phyloP scores from a whole-genome alignment of 768 basidiomycete species.

The Boletus subparvulus region DNA sequence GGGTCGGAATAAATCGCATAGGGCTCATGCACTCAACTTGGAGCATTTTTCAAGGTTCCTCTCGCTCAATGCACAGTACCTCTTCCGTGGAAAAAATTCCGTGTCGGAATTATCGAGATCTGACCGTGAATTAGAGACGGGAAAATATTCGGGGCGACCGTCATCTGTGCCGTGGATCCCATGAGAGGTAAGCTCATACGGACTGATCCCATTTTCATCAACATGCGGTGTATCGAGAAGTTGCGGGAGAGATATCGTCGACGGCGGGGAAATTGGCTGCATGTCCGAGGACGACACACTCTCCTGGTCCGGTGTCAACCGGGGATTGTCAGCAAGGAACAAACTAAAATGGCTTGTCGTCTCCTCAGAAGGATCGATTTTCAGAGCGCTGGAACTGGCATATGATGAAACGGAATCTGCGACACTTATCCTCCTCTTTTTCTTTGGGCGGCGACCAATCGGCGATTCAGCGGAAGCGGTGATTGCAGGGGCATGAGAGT shows the following conservation, averaged over 20 bases:
- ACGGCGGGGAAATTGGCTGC: conserved; percentile 33
- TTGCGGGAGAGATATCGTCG: conserved; percentile 29
- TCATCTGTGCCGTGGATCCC: conserved; percentile 21
- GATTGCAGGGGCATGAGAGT: conserved; percentile 35
- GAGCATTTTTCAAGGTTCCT: conserved; percentile 25
- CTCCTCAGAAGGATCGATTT: conserved; percentile 27
- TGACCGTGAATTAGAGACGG: conserved; percentile 37
- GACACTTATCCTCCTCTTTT: conserved; percentile 37
- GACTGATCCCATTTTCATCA: conserved; percentile 23
- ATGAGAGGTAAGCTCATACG: conserved; percentile 29
- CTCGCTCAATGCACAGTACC: conserved; percentile 17
- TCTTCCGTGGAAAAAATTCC: conserved; percentile 26
- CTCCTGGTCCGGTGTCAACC: conserved; percentile 34
- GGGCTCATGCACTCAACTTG: conserved; percentile 29
- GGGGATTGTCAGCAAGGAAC: conserved; percentile 29
- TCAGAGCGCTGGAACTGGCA: conserved; percentile 28
- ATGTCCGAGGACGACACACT: conserved; percentile 35
- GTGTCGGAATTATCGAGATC: conserved; percentile 32
- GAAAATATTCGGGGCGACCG: conserved; percentile 34
- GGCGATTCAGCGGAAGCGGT: conserved; percentile 30
- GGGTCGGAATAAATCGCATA: conserved; percentile 4
- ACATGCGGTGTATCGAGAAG: conserved; percentile 25
- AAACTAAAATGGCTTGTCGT: conserved; percentile 17
- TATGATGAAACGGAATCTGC: conserved; percentile 37
- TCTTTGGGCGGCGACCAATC: conserved; percentile 30